Evolutionary conservation across 768 basidiomycete genomes (phyloP), one percentile per base, ranked within the genome.

Genomic region (Auricularia sp.): DNA sequence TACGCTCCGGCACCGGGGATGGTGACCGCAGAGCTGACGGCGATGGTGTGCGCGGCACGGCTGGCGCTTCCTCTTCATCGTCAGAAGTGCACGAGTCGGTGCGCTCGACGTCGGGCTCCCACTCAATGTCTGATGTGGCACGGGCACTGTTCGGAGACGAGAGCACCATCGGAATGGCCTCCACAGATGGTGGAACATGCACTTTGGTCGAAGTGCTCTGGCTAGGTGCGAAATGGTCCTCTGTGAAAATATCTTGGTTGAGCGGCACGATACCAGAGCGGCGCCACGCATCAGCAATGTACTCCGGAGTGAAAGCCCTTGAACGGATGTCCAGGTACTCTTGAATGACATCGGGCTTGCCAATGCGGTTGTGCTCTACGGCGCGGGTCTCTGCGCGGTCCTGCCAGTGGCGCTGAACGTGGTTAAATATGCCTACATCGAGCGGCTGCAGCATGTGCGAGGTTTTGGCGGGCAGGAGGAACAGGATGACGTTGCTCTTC

Each of bases 381-480:
- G 70, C 36, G 3, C 68, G 51, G 8, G 66, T 65, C 34, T 74
- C 70, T 62, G 74, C 75, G 1, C 61, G 69, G 11, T 72, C 63
- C 3, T 59, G 42, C 77, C 78, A 81, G 34, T 54, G 62, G 1
- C n/a, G 18, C 56, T 72, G 65, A 3, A 80, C 71, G 14, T 77
- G 77, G 3, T 76, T 72, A 67, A 79, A 79, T 14, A 77, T 72
- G 21, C 74, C 71, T 44, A 78, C 75, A 69, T 79, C 72, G 58
- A 71, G 74, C 5, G 77, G 76, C 65, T 79, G 76, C 2, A 74
- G 68, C 18, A 61, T 66, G 67, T 78, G 78, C 14, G 74, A 78
- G 1, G 75, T 77, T 61, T 78, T 77, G 10, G 75, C 67, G 3
- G 74, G 72, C 35, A 78, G 71, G 54, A 78, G 78, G 29, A 78